Conservation (phyloP, 2,329 filamentous ascomycete species). For the Chaetomium sp. region DNA sequence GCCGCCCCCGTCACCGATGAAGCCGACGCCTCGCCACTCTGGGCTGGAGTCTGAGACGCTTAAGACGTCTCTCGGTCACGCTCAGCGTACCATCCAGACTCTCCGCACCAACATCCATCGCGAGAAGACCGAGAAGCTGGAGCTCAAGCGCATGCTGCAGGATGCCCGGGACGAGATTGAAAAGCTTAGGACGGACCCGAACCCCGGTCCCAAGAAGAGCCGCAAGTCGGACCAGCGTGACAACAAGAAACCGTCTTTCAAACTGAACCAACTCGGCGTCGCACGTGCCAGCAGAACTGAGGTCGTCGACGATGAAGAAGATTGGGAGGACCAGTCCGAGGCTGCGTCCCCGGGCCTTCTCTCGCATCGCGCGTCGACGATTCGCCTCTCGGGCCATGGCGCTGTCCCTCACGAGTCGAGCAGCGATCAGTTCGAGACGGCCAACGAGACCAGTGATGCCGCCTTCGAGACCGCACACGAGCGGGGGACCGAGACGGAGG, state of each 20-base stretch:
- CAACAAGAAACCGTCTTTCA: slow-evolving; percentile 63
- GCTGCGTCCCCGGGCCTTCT: slow-evolving; percentile 46
- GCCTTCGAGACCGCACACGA: slow-evolving; percentile 69
- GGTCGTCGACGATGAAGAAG: slow-evolving; percentile 69
- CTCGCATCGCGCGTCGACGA: slow-evolving; percentile 27
- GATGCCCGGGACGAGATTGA: slow-evolving; percentile 90
- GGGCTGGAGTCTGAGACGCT: slow-evolving; percentile 93
- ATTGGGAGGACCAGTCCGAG: slow-evolving; percentile 80
- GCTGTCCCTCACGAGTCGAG: slow-evolving; percentile 26
- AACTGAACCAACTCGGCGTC: slow-evolving; percentile 66
- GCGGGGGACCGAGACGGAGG: slow-evolving; percentile 79
- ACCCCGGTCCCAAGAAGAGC: slow-evolving; percentile 50
- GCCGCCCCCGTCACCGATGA: slow-evolving; percentile 82
- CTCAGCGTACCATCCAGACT: slow-evolving; percentile 93
- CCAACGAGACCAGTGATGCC: slow-evolving; percentile 66
- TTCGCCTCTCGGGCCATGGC: slow-evolving; percentile 26
- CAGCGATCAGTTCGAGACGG: slow-evolving; percentile 60
- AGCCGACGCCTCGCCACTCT: slow-evolving; percentile 83
- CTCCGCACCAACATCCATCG: slow-evolving; percentile 91
- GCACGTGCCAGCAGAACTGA: slow-evolving; percentile 70
- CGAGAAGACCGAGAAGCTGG: slow-evolving; percentile 97
- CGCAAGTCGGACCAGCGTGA: slow-evolving; percentile 58
- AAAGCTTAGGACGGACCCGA: slow-evolving; percentile 53
- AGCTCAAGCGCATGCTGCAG: slow-evolving; percentile 89
- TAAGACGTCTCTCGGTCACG: slow-evolving; percentile 88